Percentiles rank a stretch among this genome's conserved stretches.
These are phyloP conservation scores for Microthlaspi erraticum DNA, from an alignment of 345 rosid genomes.

Conservation along the genomic window DNA sequence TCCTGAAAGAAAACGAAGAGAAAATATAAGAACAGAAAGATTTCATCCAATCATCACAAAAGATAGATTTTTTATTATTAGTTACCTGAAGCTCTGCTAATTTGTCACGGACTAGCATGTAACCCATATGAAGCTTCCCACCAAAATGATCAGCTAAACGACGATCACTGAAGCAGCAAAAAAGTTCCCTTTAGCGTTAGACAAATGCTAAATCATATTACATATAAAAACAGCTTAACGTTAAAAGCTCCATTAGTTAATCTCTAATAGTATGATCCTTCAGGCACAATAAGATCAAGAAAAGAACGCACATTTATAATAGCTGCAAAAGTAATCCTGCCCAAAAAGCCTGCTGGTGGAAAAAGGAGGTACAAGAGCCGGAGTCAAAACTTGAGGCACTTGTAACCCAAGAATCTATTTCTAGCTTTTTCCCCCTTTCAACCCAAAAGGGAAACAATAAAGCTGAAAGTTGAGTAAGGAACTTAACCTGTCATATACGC, in stretches of 20 bases:
- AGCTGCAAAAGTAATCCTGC: slow-evolving; percentile 99
- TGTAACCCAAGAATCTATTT: slow-evolving; percentile 71
- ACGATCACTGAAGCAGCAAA: slow-evolving; percentile 79
- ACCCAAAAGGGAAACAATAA: slow-evolving; percentile 31
- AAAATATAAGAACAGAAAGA: slow-evolving; percentile 18
- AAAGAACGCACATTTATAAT: slow-evolving; percentile 95
- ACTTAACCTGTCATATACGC: slow-evolving; percentile 94
- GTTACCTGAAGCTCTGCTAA: slow-evolving; percentile 88
- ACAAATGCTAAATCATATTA: slow-evolving; percentile 32
- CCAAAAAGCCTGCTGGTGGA: slow-evolving; percentile 99
- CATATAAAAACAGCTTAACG: neutral
- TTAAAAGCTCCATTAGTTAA: slow-evolving; percentile 30
- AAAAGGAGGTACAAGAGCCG: slow-evolving; percentile 85
- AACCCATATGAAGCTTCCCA: slow-evolving; percentile 98
- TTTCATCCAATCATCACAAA: neutral
- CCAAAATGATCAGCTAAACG: slow-evolving; percentile 99
- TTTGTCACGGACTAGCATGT: slow-evolving; percentile 96
- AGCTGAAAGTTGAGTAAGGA: slow-evolving; percentile 29
- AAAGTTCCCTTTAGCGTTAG: slow-evolving; percentile 41
- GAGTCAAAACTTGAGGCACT: slow-evolving; percentile 91
- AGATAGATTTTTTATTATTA: neutral
- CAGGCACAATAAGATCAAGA: slow-evolving; percentile 61
- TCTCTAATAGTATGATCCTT: slow-evolving; percentile 42
- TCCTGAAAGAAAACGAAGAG: slow-evolving; percentile 59
- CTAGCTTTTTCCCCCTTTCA: slow-evolving; percentile 28